Evolutionary conservation across 2,329 filamentous ascomycete species (phyloP), one percentile per base, ranked within the genome.

Genomic region (Fusarium mangiferae): DNA sequence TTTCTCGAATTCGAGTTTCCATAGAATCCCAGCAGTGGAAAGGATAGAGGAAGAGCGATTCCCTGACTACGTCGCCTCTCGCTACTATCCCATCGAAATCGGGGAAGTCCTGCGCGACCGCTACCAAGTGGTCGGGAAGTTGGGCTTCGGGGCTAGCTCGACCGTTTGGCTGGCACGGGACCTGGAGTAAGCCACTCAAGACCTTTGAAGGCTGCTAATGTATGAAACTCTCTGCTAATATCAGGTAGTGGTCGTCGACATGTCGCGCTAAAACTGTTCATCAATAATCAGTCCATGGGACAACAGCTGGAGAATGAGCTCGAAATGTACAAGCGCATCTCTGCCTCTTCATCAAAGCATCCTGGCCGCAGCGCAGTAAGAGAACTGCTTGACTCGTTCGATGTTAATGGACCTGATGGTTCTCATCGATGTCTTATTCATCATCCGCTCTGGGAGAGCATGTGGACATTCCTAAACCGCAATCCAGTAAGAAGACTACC

Each of bases 381-480:
- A 58, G 64, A 69, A 8, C 72, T 84, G 1, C 78, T 85, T 7
- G 83, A 84, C 73, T 80, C 75, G 9, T 85, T 85, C 67, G 69
- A 83, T 11, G 60, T 85, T 9, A 41, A 60, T 26, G 80, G 83
- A 6, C 81, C 82, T 5, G 78, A 82, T 44, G 82, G 82, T 15
- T 62, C 60, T 20, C 83, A 85, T 52, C 76, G 70, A 48, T 83
- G 82, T 61, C 74, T 85, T 2, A 79, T 84, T 13, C 82, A 85
- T 77, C 79, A 78, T 13, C 85, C 83, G 18, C 78, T 87, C 28
- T 84, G 82, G 78, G 83, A 86, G 56, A 87, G 81, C 76, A 74
- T 84, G 1, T 62, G 78, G 48, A 72, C 77, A 5, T 84, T 86
- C 52, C 70, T 87, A 10, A 71, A 69, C 41, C 83, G 84, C 24